phyloP scores from a whole-genome alignment of 2,329 filamentous ascomycete genomes.

The Arthrinium phaeospermum region DNA sequence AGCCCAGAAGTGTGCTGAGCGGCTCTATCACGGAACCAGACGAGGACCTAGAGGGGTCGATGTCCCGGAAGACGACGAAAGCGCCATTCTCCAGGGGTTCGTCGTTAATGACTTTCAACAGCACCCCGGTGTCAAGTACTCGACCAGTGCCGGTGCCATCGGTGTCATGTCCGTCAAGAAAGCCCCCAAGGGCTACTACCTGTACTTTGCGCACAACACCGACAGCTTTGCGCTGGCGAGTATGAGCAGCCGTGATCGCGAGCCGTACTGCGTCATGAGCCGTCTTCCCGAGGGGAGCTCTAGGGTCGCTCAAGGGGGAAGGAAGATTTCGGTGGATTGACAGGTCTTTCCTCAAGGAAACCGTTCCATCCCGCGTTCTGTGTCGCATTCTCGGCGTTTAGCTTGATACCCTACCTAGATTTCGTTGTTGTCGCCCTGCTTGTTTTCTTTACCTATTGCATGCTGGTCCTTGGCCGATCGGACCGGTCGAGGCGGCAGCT shows the following conservation, averaged over 20 bases:
- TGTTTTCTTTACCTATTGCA: neutral
- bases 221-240: slow-evolving; percentile 87
- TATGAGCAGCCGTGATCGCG: slow-evolving; percentile 79
- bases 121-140: slow-evolving; percentile 82
- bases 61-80: slow-evolving; percentile 75
- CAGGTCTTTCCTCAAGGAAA: neutral
- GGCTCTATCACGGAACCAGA: slow-evolving; percentile 75
- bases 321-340: slow-evolving; percentile 48
- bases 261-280: slow-evolving; percentile 87
- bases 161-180: slow-evolving; percentile 92
- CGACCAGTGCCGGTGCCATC: slow-evolving; percentile 84
- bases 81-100: slow-evolving; percentile 74
- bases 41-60: slow-evolving; percentile 66
- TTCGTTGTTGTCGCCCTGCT: neutral
- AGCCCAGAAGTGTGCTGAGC: slow-evolving; percentile 82
- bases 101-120: slow-evolving; percentile 91
- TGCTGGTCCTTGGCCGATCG: neutral
- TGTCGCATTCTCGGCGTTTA: neutral
- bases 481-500: neutral
- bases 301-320: slow-evolving; percentile 58
- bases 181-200: slow-evolving; percentile 73
- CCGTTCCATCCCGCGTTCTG: neutral
- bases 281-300: slow-evolving; percentile 61
- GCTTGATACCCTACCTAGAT: slow-evolving; percentile 14
- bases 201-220: slow-evolving; percentile 97